Conservation (phyloP, 495 filamentous ascomycete genomes). For the Lophium mytilinum region DNA sequence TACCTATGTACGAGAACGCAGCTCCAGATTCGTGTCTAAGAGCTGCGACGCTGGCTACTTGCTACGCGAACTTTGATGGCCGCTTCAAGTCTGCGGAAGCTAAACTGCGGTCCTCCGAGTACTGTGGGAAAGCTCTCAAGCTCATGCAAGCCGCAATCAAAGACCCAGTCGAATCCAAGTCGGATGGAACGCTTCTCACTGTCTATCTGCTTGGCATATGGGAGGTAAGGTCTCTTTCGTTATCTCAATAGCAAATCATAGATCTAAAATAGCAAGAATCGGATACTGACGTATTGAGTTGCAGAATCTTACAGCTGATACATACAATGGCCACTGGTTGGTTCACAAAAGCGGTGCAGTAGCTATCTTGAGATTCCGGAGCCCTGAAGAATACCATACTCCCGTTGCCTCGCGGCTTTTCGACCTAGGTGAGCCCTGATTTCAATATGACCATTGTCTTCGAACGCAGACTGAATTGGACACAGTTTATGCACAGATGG, state of each 20-base stretch:
- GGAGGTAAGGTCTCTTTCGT: constrained; percentile 2
- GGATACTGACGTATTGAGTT: not conserved
- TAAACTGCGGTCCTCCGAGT: constrained; percentile 4
- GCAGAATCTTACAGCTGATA: constrained; percentile 8
- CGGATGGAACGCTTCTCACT: constrained; percentile 4
- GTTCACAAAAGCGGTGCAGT: constrained; percentile 10
- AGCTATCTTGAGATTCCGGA: constrained; percentile 8
- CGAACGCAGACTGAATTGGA: no score
- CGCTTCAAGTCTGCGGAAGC: constrained; percentile 8
- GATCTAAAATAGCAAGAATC: not conserved
- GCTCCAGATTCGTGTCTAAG: constrained; percentile 5
- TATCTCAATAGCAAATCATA: no score
- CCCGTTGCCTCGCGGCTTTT: constrained; percentile 7
- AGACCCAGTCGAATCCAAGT: constrained; percentile 1
- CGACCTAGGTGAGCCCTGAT: constrained; percentile 6
- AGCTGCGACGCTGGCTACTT: not conserved
- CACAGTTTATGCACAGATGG: constrained; percentile 5
- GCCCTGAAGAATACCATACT: constrained; percentile 5
- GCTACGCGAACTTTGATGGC: constrained; percentile 9
- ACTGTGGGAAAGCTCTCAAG: constrained; percentile 13
- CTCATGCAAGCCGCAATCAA: constrained; percentile 7
- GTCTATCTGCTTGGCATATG: constrained; percentile 18
- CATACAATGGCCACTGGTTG: constrained; percentile 5
- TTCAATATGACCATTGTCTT: not conserved
- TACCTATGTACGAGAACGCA: constrained; percentile 10